Percentiles rank a stretch among this genome's conserved stretches.
phyloP scores from a whole-genome alignment of 352 stramenopile genomes.

The Phytophthora fragariae region DNA sequence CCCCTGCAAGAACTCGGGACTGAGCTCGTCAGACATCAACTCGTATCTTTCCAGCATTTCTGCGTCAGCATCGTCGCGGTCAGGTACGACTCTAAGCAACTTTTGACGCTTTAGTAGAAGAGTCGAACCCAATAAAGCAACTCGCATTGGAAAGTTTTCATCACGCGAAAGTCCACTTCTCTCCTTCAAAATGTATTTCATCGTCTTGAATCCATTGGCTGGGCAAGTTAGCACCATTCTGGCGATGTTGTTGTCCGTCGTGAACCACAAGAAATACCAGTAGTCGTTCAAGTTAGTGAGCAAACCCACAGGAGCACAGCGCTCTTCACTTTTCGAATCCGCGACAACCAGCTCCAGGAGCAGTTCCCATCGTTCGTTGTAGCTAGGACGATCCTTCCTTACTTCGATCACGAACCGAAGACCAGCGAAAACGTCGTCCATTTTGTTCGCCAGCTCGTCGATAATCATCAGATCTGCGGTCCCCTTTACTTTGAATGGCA shows the following conservation, averaged over 20 bases:
- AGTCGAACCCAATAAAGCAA: not conserved
- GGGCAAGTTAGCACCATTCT: not conserved
- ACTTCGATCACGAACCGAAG: not conserved
- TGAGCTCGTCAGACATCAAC: too few species aligned
- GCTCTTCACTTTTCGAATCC: not conserved
- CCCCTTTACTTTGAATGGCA: not conserved
- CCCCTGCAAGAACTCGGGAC: too few species aligned
- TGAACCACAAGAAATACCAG: not conserved
- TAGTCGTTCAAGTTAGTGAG: not conserved
- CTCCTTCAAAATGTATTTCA: not conserved
- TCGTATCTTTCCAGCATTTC: too few species aligned
- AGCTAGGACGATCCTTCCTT: not conserved
- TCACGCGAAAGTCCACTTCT: not conserved
- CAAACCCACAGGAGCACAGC: not conserved
- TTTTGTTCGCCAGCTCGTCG: not conserved
- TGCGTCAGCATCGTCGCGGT: too few species aligned
- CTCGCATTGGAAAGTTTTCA: not conserved
- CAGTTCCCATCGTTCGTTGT: not conserved
- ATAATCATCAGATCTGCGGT: not conserved
- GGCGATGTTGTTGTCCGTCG: not conserved
- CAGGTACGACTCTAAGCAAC: too few species aligned
- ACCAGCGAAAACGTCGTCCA: not conserved
- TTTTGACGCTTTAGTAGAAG: not conserved
- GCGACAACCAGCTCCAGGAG: not conserved
- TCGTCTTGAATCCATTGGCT: not conserved